Evolutionary conservation across 257 asterid genomes (phyloP).

Genomic region (Solanum chmielewskii): DNA sequence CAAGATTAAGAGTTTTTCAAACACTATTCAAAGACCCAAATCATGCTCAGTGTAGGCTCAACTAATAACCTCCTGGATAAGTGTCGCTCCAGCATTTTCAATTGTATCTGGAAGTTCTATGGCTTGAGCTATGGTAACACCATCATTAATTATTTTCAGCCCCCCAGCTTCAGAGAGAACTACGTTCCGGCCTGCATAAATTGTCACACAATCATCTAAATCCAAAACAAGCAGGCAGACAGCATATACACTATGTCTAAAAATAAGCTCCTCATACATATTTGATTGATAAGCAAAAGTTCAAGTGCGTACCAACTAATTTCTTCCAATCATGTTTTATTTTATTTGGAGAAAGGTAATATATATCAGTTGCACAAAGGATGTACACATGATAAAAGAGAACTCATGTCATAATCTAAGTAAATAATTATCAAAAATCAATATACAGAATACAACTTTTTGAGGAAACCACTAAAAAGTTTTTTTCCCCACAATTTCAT

Average conservation of each 20-base stretch:
- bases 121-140: constrained; percentile 86
- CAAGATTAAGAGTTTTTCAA: not conserved
- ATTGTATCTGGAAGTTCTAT: constrained; percentile 85
- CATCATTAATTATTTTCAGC: constrained; percentile 81
- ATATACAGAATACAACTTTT: not conserved
- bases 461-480: not conserved
- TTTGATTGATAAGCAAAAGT: not conserved
- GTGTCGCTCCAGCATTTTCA: constrained; percentile 79
- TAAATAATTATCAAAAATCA: not conserved
- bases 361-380: not conserved
- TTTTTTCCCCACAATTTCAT: not conserved
- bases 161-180: constrained; percentile 57
- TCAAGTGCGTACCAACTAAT: not conserved
- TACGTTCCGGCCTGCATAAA: constrained; percentile 65
- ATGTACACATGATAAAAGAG: not conserved
- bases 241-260: not conserved
- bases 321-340: not conserved
- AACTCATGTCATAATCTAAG: not conserved
- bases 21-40: not conserved
- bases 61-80: constrained; percentile 62
- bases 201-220: not conserved
- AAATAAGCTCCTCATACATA: not conserved
- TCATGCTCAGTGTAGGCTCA: not conserved
- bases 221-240: not conserved
- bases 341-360: not conserved